Evolutionary conservation across 2,329 filamentous ascomycete species (phyloP).

Genomic region (Trichoderma pleuroti): DNA sequence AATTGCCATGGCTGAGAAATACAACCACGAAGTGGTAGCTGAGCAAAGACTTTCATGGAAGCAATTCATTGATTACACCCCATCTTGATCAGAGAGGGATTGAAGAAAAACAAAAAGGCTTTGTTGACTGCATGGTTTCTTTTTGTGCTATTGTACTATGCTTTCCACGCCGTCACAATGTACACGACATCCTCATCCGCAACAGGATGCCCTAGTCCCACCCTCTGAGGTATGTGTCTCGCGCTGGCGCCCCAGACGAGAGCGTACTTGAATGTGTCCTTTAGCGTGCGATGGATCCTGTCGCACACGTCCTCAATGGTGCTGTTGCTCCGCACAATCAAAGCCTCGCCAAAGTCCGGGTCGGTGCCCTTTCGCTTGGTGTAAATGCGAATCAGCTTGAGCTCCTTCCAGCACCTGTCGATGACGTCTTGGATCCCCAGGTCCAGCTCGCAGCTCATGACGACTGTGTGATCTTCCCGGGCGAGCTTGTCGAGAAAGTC

Average conservation of each 20-base stretch:
- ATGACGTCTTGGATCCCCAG: constrained; percentile 91
- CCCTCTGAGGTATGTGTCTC: constrained; percentile 87
- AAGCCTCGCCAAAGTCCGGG: constrained; percentile 82
- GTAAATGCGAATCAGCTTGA: constrained; percentile 87
- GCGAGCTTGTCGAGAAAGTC: constrained; percentile 91
- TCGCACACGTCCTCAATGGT: constrained; percentile 97
- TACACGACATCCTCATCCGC: constrained; percentile 66
- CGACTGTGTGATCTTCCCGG: constrained; percentile 86
- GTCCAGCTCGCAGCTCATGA: constrained; percentile 97
- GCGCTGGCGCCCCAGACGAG: constrained; percentile 97
- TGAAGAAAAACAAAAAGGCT: background rate
- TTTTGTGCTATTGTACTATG: constrained; percentile 33
- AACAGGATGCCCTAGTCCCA: constrained; percentile 80
- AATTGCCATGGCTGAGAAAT: background rate
- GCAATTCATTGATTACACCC: background rate
- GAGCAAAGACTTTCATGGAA: background rate
- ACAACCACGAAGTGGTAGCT: background rate
- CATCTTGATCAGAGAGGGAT: background rate
- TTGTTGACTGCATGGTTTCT: background rate
- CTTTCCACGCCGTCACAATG: constrained; percentile 63
- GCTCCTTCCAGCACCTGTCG: constrained; percentile 90
- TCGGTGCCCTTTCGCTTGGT: constrained; percentile 94
- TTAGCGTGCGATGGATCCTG: constrained; percentile 85
- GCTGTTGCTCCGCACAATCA: constrained; percentile 86
- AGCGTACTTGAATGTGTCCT: constrained; percentile 99